Percentiles rank a stretch among this genome's conserved stretches.
Evolutionary conservation across 1,284 basidiomycete species (phyloP).

Genomic region (Thelephora terrestris): DNA sequence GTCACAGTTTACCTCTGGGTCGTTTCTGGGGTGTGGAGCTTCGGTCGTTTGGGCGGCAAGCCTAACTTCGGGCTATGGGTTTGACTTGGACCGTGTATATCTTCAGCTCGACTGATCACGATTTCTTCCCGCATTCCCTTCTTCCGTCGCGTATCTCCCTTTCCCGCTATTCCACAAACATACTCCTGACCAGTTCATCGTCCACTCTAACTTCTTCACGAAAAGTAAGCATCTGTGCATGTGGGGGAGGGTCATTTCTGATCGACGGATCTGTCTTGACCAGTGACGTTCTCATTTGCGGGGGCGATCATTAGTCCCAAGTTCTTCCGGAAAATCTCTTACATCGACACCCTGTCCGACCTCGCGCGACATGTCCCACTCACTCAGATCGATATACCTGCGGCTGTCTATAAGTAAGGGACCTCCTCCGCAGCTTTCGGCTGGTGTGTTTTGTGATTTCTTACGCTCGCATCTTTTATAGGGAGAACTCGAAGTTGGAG

Average conservation of each 20-base stretch:
- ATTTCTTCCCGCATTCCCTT: neutral
- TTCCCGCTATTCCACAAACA: constrained; percentile 2
- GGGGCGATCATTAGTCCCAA: constrained; percentile 83
- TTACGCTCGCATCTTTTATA: constrained; percentile 18
- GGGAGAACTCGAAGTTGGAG: constrained; percentile 69
- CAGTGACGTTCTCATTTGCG: constrained; percentile 78
- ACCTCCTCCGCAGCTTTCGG: neutral
- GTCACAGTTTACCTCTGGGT: no score
- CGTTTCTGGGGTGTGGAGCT: no score
- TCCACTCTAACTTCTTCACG: constrained; percentile 81
- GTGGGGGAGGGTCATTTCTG: neutral
- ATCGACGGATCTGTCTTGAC: constrained; percentile 4
- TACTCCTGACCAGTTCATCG: constrained; percentile 50
- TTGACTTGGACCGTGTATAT: no score
- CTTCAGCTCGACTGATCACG: no score
- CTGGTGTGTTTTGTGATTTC: no score
- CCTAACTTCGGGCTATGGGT: no score
- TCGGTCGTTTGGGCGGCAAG: no score
- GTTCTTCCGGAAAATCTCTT: constrained; percentile 76
- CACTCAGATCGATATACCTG: constrained; percentile 77
- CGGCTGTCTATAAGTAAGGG: constrained; percentile 66
- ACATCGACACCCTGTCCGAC: constrained; percentile 61
- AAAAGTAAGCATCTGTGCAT: constrained; percentile 45
- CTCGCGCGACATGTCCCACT: constrained; percentile 68
- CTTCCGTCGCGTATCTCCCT: constrained; percentile 2